A percentile compares a stretch with the other conserved stretches of the same genome.
Conservation (phyloP, 805 yeast genomes). For the Kuraishia cidri region DNA sequence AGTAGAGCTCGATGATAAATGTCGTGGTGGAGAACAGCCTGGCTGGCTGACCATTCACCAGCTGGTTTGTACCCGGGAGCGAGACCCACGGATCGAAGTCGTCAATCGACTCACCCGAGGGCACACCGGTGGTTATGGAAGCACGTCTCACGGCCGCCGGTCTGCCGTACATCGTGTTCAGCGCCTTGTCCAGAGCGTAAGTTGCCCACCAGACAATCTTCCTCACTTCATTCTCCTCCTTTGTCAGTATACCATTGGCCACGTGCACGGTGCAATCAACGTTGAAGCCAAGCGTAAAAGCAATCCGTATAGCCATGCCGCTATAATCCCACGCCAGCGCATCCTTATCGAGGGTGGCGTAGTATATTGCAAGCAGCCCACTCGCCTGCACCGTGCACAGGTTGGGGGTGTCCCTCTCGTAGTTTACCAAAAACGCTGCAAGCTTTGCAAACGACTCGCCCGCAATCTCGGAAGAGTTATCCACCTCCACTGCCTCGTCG, state of each 20-base stretch:
- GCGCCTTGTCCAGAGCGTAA: conserved; percentile 5
- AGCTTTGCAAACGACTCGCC: conserved; percentile 7
- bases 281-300: conserved; percentile 7
- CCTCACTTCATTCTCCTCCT: conserved; percentile 5
- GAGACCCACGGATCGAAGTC: conserved; percentile 5
- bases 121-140: conserved; percentile 5
- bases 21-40: conserved; percentile 5
- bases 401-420: conserved; percentile 7
- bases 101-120: conserved; percentile 4
- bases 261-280: conserved; percentile 4
- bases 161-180: conserved; percentile 7
- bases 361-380: conserved; percentile 3
- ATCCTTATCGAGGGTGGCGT: conserved; percentile 4
- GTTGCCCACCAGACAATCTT: conserved; percentile 8
- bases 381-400: conserved; percentile 7
- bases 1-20: conserved; percentile 6
- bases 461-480: conserved; percentile 2
- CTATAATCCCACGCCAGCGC: conserved; percentile 7
- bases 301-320: conserved; percentile 7
- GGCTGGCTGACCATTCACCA: conserved; percentile 4
- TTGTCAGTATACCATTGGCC: conserved; percentile 1
- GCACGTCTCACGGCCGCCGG: conserved; percentile 7
- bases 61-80: conserved; percentile 1
- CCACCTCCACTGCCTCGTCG: conserved; percentile 2
- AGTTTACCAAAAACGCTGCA: conserved; percentile 5